Percentiles rank a stretch among this genome's conserved stretches.
These are phyloP conservation scores for Myxozyma udenii DNA, from an alignment of 805 yeast species.

Conservation along the genomic window DNA sequence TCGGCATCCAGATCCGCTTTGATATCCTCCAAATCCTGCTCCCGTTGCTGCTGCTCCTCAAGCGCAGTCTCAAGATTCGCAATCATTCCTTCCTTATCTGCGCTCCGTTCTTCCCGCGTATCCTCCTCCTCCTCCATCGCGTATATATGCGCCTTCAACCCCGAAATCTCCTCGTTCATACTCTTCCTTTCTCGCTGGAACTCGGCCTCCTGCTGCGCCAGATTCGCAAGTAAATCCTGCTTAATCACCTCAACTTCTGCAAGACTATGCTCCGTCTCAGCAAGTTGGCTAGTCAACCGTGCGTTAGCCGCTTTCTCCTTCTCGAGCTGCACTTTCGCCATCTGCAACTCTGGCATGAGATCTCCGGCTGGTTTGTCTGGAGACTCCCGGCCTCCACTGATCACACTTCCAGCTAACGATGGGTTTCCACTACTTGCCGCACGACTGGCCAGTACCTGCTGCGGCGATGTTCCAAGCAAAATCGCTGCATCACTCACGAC, in stretches of 20 bases:
- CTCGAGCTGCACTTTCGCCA: conserved; percentile 33
- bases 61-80: conserved; percentile 22
- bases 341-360: conserved; percentile 11
- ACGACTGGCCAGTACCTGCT: not conserved
- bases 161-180: conserved; percentile 51
- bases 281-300: conserved; percentile 38
- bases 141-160: conserved; percentile 45
- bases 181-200: conserved; percentile 52
- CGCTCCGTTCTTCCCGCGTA: conserved; percentile 18
- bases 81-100: conserved; percentile 23
- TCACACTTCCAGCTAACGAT: not conserved
- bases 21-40: conserved; percentile 28
- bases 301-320: conserved; percentile 47
- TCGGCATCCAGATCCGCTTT: conserved; percentile 19
- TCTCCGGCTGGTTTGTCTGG: conserved; percentile 1
- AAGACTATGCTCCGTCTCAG: conserved; percentile 36
- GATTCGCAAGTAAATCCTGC: conserved; percentile 61
- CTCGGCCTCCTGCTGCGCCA: conserved; percentile 63
- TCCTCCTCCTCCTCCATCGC: conserved; percentile 49
- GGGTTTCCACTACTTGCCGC: too few species aligned
- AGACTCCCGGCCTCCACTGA: not conserved
- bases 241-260: conserved; percentile 46
- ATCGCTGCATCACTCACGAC: not conserved
- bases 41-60: conserved; percentile 38
- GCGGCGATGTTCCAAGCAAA: not conserved